Base-by-base conservation (phyloP, 257 asterid species). In the Parsonsia alboflavescens region DNA sequence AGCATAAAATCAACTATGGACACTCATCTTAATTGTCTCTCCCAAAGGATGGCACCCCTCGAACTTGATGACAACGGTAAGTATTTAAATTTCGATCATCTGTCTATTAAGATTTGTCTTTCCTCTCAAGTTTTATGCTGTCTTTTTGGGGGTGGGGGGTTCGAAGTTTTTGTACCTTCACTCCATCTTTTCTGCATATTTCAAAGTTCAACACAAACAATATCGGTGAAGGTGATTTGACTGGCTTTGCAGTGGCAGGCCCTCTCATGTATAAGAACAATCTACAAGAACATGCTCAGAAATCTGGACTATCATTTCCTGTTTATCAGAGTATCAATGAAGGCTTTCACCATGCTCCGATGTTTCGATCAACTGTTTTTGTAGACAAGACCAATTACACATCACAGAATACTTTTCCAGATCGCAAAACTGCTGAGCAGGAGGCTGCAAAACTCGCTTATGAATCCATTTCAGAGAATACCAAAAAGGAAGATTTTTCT, bases 371-470 rank as follows among this genome's bases (percentile, higher is more conserved):
- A 45, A 64, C 67, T 19, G 83, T 80, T 17, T 16, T 73, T 39
- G 75, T 84, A 54, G 65, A 74, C 62, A 64, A 59, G 17, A 69
- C 49, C 16, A 57, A 26, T n/a, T 81, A 72, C 49, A 46, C 63
- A 70, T 75, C 87, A 28, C 36, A 41, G 15, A 71, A 10, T 10
- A 76, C 80, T 39, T 59, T 52, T 64, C 54, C 70, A 7, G 64
- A 75, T n/a, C n/a, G 52, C 58, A 73, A 26, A 28, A 68, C 76
- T 54, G 81, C 83, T 24, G 85, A 78, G 57, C 83, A 78, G 26
- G 83, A 81, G 36, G 85, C 21, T 12, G 83, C 81, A 45, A 84
- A 63, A 74, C 26, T 75, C 2, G 85, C 87, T 12, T 71, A 67
- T 41, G 83, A 81, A 33, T 62, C 71, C 50, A 36, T 79, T 56